These are phyloP conservation scores for Saururus chinensis DNA, from an alignment of 164 flowering plant species.

Conservation along the genomic window DNA sequence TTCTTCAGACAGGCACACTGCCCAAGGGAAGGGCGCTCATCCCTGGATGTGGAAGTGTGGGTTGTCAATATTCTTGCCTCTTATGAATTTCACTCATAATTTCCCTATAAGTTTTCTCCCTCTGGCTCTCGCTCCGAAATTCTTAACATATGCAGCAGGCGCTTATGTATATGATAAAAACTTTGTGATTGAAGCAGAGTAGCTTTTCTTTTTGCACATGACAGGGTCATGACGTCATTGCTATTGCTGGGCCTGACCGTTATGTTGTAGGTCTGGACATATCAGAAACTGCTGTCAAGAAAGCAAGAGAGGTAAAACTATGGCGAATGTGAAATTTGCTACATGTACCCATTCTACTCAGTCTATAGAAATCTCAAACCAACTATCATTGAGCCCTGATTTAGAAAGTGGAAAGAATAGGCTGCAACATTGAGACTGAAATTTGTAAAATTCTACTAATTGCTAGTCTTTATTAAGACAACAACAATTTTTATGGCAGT, in stretches of 20 bases:
- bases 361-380: neutral
- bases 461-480: too few species aligned
- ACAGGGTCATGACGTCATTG: constrained; percentile 83
- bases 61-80: constrained; percentile 6
- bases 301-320: constrained; percentile 47
- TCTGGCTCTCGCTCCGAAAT: too few species aligned
- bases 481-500: too few species aligned
- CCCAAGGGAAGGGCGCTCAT: constrained; percentile 66
- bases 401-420: too few species aligned
- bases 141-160: too few species aligned
- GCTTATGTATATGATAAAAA: too few species aligned
- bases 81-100: neutral
- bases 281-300: constrained; percentile 51
- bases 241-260: constrained; percentile 62
- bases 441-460: too few species aligned
- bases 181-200: neutral
- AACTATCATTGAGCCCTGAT: too few species aligned
- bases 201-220: constrained; percentile 3
- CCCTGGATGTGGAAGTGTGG: constrained; percentile 86
- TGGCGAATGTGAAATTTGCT: neutral
- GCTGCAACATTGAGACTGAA: too few species aligned
- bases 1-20: constrained; percentile 40
- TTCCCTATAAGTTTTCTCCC: too few species aligned
- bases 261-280: constrained; percentile 70
- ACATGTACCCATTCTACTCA: neutral